phyloP scores from a whole-genome alignment of 495 filamentous ascomycete genomes.

The Diplogelasinospora grovesii region DNA sequence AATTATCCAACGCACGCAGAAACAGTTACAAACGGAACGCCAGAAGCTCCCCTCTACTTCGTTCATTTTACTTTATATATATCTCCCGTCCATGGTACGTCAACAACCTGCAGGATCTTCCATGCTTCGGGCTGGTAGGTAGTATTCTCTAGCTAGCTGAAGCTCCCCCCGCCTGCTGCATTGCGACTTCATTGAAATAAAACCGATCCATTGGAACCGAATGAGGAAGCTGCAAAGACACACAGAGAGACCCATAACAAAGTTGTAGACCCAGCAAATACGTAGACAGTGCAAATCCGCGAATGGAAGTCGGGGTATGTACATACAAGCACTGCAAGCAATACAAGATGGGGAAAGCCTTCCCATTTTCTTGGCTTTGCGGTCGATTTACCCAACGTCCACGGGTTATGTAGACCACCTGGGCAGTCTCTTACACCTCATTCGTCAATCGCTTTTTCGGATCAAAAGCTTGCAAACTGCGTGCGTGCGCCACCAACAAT shows the following conservation, averaged over 20 bases:
- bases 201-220: too few species aligned
- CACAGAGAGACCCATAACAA: background rate
- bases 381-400: too few species aligned
- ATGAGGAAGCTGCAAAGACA: background rate
- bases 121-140: too few species aligned
- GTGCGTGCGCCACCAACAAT: background rate
- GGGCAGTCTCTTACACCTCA: constrained; percentile 6
- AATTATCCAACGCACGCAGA: too few species aligned
- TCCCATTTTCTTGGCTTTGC: too few species aligned
- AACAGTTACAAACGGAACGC: background rate
- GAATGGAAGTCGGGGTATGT: background rate
- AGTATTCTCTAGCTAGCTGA: too few species aligned
- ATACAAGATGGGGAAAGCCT: background rate
- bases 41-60: background rate
- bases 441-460: constrained; percentile 7
- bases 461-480: background rate
- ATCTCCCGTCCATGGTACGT: too few species aligned
- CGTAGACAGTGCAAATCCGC: background rate
- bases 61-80: too few species aligned
- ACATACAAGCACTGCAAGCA: background rate
- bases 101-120: too few species aligned
- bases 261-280: background rate
- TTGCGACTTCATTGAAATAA: too few species aligned
- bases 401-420: too few species aligned
- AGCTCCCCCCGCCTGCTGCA: too few species aligned